These are phyloP conservation scores for Eremomyces bilateralis DNA, from an alignment of 495 filamentous ascomycete genomes.

Conservation along the genomic window DNA sequence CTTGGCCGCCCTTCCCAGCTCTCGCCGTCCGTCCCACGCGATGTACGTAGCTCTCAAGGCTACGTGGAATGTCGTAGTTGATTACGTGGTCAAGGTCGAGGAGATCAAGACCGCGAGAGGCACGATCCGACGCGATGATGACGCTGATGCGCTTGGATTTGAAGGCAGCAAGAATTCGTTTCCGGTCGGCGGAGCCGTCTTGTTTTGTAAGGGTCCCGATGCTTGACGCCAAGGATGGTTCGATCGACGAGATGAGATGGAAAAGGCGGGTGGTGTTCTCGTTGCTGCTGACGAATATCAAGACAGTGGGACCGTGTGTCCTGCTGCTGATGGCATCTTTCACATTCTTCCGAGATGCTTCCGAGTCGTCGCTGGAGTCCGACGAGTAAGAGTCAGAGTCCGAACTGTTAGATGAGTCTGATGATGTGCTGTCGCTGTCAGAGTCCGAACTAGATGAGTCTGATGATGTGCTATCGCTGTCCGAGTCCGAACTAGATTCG, in stretches of 20 bases:
- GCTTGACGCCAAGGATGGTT: constrained; percentile 30
- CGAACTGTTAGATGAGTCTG: constrained; percentile 18
- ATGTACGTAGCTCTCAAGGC: constrained; percentile 68
- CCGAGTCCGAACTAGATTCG: too few species aligned
- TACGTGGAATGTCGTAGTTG: constrained; percentile 82
- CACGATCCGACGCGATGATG: constrained; percentile 77
- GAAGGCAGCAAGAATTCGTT: constrained; percentile 42
- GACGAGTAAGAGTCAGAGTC: constrained; percentile 16
- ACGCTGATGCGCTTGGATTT: constrained; percentile 39
- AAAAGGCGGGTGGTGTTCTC: constrained; percentile 62
- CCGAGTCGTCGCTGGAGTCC: too few species aligned
- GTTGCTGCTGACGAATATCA: constrained; percentile 80
- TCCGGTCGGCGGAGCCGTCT: constrained; percentile 38
- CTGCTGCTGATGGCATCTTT: neutral
- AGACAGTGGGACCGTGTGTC: constrained; percentile 19
- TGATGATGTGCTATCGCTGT: too few species aligned
- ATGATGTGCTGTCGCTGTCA: too few species aligned
- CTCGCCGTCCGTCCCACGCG: constrained; percentile 80
- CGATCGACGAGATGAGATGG: constrained; percentile 47
- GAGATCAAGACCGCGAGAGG: constrained; percentile 81
- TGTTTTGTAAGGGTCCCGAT: constrained; percentile 58
- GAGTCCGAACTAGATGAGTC: constrained; percentile 19
- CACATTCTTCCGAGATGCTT: constrained; percentile 2
- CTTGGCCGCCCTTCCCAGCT: constrained; percentile 52
- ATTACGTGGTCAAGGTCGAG: constrained; percentile 59